These are phyloP conservation scores for Madurella fahalii DNA, from an alignment of 2,329 filamentous ascomycete genomes.

Conservation along the genomic window DNA sequence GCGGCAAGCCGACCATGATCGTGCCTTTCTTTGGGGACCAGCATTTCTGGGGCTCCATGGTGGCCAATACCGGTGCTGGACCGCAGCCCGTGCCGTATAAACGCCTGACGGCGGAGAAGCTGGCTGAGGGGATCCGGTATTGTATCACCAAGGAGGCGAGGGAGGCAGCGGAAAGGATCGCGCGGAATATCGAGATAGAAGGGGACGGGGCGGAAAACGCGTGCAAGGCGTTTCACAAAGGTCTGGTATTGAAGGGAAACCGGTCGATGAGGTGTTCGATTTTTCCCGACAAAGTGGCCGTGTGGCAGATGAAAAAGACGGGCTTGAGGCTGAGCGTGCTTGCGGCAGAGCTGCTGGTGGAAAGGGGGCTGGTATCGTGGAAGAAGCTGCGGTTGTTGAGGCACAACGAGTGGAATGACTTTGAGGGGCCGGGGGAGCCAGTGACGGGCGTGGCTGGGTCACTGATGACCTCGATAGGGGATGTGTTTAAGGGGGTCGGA, in stretches of 20 bases:
- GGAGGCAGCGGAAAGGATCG: slow-evolving; percentile 54
- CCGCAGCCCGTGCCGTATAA: slow-evolving; percentile 67
- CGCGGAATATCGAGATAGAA: slow-evolving; percentile 55
- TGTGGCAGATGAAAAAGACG: slow-evolving; percentile 62
- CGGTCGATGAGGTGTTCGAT: slow-evolving; percentile 62
- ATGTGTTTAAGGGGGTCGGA: slow-evolving; percentile 59
- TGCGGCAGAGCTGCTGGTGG: slow-evolving; percentile 62
- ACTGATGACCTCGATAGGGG: slow-evolving; percentile 53
- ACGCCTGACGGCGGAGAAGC: slow-evolving; percentile 55
- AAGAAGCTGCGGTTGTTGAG: slow-evolving; percentile 59
- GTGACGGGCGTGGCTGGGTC: slow-evolving; percentile 63
- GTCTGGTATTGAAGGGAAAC: slow-evolving; percentile 49
- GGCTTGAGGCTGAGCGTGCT: slow-evolving; percentile 57
- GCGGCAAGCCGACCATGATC: slow-evolving; percentile 67
- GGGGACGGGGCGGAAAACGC: slow-evolving; percentile 69
- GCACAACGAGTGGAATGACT: slow-evolving; percentile 72
- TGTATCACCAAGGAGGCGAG: slow-evolving; percentile 60
- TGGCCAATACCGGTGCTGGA: slow-evolving; percentile 60
- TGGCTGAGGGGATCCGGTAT: slow-evolving; percentile 67
- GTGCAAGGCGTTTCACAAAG: slow-evolving; percentile 61
- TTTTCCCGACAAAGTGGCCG: slow-evolving; percentile 57
- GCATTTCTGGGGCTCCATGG: slow-evolving; percentile 72
- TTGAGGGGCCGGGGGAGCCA: slow-evolving; percentile 70
- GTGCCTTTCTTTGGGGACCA: slow-evolving; percentile 80
- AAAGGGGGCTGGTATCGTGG: slow-evolving; percentile 59